Percentiles rank a stretch among this genome's conserved stretches.
Conservation (phyloP, 2,329 filamentous ascomycete species). For the Alternaria incomplexa region DNA sequence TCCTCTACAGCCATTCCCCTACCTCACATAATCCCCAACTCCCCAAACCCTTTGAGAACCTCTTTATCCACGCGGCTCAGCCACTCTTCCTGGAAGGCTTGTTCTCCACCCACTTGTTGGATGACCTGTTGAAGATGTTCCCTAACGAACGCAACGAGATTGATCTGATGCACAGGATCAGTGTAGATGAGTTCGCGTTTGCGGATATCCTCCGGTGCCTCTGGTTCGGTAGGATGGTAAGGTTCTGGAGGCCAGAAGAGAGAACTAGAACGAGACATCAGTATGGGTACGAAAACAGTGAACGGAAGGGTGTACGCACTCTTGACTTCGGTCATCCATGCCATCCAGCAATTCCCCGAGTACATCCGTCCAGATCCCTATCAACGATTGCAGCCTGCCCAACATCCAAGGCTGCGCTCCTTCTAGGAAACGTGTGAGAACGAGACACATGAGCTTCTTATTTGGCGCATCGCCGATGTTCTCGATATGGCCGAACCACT, state of each 20-base stretch:
- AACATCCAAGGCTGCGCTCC: conserved; percentile 65
- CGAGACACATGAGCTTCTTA: conserved; percentile 75
- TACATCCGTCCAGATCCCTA: conserved; percentile 76
- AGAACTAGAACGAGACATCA: conserved; percentile 35
- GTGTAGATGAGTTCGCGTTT: conserved; percentile 59
- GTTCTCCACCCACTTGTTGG: conserved; percentile 66
- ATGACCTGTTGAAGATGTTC: conserved; percentile 67
- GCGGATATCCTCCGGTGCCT: conserved; percentile 54
- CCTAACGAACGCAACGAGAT: conserved; percentile 68
- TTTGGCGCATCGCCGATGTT: conserved; percentile 69
- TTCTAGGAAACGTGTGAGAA: conserved; percentile 74
- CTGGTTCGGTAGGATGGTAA: conserved; percentile 36
- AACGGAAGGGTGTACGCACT: conserved; percentile 31
- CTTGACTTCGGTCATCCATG: conserved; percentile 53
- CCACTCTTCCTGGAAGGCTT: conserved; percentile 71
- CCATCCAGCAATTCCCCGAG: conserved; percentile 70
- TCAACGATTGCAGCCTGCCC: conserved; percentile 71
- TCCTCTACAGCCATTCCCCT: neutral
- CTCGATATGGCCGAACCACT: conserved; percentile 72
- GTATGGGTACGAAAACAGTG: neutral
- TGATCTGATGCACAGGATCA: conserved; percentile 72
- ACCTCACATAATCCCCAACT: conserved; percentile 44
- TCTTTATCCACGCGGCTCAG: conserved; percentile 76
- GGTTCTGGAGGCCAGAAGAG: conserved; percentile 51
- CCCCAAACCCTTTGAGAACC: conserved; percentile 67